Evolutionary conservation across 192 early-diverging fungal species (phyloP), one percentile per base, ranked within the genome.

Genomic region (Podila epicladia): DNA sequence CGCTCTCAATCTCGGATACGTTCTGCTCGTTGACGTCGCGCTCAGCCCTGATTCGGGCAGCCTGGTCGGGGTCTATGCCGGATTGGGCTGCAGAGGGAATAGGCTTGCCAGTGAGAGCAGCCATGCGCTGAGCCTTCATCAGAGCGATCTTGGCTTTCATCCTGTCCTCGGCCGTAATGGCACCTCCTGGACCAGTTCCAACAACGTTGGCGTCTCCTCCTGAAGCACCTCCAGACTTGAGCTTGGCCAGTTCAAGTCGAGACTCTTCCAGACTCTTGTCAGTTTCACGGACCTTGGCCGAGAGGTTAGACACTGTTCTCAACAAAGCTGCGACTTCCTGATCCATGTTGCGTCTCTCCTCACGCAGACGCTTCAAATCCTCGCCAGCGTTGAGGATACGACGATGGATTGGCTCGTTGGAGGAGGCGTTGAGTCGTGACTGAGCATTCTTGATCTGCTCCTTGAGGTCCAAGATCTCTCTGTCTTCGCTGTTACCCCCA

Each of bases 121-220:
- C 85, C 82, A 89, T 82, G 20, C 83, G 74, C 51, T 85, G 85
- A 58, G 86, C 84, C 38, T 89, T 70, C 84, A 90, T 82, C 3
- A 86, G 74, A 53, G 85, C 83, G 20, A 85, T 85, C 57, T 84
- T 88, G 13, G 89, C 87, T 17, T 82, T 82, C 72, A 86, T 88
- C 38, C 74, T 73, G 60, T 90, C 89, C 22, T 83, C 73, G 20
- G 88, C 87, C 0, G 89, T 90, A 19, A 90, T 70, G 41, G 69
- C 45, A 8, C 89, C 89, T 50, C 74, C 77, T 3, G 89, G 89
- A 2, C 89, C 89, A 12, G 89, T 90, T 3, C 87, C 86, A 20
- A 73, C 65, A 62, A 88, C 83, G 35, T 82, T 67, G 3, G 74
- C 26, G 38, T 73, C 74, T 0, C 50, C 51, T 17, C 41, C 62